A percentile compares a stretch with the other conserved stretches of the same genome.
Conservation (phyloP, 345 rosid genomes). For the Cardamine chenopodiifolia region DNA sequence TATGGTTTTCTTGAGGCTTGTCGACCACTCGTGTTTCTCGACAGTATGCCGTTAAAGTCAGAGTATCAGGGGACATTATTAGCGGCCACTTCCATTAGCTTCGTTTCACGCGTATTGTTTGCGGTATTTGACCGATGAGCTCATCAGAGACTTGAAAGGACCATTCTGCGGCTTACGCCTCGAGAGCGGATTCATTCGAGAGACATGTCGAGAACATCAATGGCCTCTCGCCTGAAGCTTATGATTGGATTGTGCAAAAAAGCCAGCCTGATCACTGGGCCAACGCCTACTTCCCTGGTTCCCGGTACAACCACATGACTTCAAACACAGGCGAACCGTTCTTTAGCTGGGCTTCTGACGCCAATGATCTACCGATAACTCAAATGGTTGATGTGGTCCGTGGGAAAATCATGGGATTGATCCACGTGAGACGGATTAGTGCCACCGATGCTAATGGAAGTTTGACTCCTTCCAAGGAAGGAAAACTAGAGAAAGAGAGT, state of each 20-base stretch:
- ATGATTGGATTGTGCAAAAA: slow-evolving; percentile 70
- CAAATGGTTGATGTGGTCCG: slow-evolving; percentile 88
- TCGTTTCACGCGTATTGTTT: slow-evolving; percentile 80
- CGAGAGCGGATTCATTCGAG: slow-evolving; percentile 65
- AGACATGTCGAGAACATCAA: slow-evolving; percentile 69
- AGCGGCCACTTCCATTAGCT: slow-evolving; percentile 92
- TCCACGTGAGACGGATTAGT: slow-evolving; percentile 53
- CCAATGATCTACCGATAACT: slow-evolving; percentile 85
- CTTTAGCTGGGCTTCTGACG: slow-evolving; percentile 80
- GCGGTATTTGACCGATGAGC: slow-evolving; percentile 69
- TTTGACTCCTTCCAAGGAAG: slow-evolving; percentile 79
- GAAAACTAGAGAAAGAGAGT: slow-evolving; percentile 69
- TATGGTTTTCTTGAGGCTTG: slow-evolving; percentile 80
- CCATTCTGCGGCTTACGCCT: slow-evolving; percentile 83
- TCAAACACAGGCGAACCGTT: slow-evolving; percentile 84
- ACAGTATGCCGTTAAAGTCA: slow-evolving; percentile 75
- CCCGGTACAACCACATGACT: slow-evolving; percentile 79
- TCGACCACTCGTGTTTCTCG: slow-evolving; percentile 90
- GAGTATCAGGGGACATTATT: slow-evolving; percentile 88
- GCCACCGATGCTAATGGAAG: slow-evolving; percentile 65
- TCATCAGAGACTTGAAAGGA: slow-evolving; percentile 77
- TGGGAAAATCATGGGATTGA: slow-evolving; percentile 71
- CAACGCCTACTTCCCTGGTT: slow-evolving; percentile 78
- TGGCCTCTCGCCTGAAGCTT: slow-evolving; percentile 76
- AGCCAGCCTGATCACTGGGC: slow-evolving; percentile 94